Base-by-base conservation (phyloP, 768 basidiomycete genomes). In the Phaffia tasmanica region DNA sequence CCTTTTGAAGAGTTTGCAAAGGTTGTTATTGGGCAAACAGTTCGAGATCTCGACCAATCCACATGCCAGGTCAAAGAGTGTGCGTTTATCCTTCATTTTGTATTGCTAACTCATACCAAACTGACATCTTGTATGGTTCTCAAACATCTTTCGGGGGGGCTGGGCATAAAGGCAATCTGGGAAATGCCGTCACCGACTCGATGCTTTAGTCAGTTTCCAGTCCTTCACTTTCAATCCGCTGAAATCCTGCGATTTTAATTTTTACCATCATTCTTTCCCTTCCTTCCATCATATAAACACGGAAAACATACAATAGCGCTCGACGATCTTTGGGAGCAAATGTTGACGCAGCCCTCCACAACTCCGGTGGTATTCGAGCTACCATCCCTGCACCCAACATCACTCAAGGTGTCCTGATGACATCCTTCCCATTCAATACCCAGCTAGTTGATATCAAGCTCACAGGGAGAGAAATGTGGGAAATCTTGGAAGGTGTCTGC, bases 351-450 rank as follows among this genome's bases (percentile, higher is more conserved):
- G 72, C 76, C 8, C 72, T 81, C 65, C 76, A 79, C 72, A 81
- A 81, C 71, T 75, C 79, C 57, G 80, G 80, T 23, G 75, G 74
- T 30, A 79, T 81, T 68, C 77, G 80, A 25, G 72, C 77, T 0
- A 71, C 76, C 50, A 78, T 81, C 70, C 76, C 67, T 11, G 27
- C 49, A 8, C 62, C 62, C 0, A 69, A 69, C 63, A 58, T 69
- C 49, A 69, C 67, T 15, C 60, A 57, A 51, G 69, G 70, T 8
- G 50, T 48, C 4, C 42, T 78, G 30, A 72, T 80, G 62, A 71
- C 77, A 29, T 73, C 76, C 42, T 80, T 80, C 75, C 80, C 81
- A 25, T 81, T 81, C 70, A 77, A 76, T 15, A 80, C 80, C 71
- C 72, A 74, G 49, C 72, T 80, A 29, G 75, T 75, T 61, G 78